Percentiles rank a stretch among this genome's conserved stretches.
phyloP scores from a whole-genome alignment of 345 rosid genomes.

The Excoecaria cochinchinensis region DNA sequence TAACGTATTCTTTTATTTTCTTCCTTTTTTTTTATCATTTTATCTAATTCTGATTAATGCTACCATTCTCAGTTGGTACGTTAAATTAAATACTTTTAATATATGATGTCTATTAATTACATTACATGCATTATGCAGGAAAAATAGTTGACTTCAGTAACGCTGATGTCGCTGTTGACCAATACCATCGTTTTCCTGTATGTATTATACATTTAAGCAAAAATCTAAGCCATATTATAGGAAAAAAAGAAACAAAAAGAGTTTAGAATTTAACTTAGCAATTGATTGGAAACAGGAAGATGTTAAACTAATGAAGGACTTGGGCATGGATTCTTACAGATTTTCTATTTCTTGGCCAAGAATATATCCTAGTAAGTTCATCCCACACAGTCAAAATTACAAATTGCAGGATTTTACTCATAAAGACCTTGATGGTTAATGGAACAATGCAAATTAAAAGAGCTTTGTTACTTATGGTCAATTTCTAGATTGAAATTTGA shows the following conservation, averaged over 20 bases:
- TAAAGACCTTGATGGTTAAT: too few species aligned
- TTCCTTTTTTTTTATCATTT: not conserved
- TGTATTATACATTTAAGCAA: not conserved
- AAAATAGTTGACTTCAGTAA: slow-evolving; percentile 64
- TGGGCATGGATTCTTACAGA: slow-evolving; percentile 93
- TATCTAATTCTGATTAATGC: too few species aligned
- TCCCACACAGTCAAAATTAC: not conserved
- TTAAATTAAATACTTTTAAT: too few species aligned
- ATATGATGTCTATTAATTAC: not conserved
- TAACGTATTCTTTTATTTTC: slow-evolving; percentile 13
- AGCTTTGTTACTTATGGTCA: too few species aligned
- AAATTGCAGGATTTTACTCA: too few species aligned
- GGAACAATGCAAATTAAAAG: too few species aligned
- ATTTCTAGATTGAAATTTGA: too few species aligned
- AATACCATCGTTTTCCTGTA: slow-evolving; percentile 79
- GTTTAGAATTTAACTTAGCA: not conserved
- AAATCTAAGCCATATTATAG: too few species aligned
- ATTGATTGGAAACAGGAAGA: slow-evolving; percentile 59
- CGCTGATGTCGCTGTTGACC: slow-evolving; percentile 91
- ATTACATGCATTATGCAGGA: too few species aligned
- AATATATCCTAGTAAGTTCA: slow-evolving; percentile 68
- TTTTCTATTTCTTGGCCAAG: slow-evolving; percentile 96
- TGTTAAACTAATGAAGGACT: slow-evolving; percentile 81
- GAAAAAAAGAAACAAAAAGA: too few species aligned
- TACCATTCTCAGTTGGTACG: too few species aligned